Conservation (phyloP, 2,329 filamentous ascomycete species). For the Clarireedia paspali region DNA sequence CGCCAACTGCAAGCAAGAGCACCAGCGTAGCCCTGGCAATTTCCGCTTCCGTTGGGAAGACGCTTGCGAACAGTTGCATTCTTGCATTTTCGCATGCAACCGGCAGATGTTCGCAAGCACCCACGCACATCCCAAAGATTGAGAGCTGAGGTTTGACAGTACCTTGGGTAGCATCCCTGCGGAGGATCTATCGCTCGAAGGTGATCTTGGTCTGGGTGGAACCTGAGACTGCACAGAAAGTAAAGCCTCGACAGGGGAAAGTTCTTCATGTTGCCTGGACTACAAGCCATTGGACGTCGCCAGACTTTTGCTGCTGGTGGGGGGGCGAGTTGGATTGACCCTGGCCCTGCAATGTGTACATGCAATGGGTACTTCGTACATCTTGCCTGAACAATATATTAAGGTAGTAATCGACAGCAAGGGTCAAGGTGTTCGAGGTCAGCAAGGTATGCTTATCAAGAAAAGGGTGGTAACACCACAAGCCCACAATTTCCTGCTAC, state of each 20-base stretch:
- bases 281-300: not conserved
- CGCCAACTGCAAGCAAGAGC: not conserved
- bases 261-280: not conserved
- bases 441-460: too few species aligned
- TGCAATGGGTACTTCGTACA: not conserved
- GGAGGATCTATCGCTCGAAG: constrained; percentile 4
- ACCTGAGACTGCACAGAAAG: not conserved
- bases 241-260: not conserved
- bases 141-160: not conserved
- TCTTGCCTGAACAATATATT: not conserved
- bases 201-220: constrained; percentile 1
- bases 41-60: not conserved
- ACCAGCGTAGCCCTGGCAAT: not conserved
- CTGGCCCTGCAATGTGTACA: not conserved
- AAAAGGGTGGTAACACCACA: not conserved
- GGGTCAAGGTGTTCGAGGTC: not conserved
- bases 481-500: not conserved
- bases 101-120: not conserved
- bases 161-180: not conserved
- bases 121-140: not conserved
- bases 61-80: not conserved
- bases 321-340: not conserved
- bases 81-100: not conserved
- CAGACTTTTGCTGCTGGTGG: not conserved
- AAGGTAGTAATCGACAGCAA: not conserved